Conservation (phyloP, 1,284 basidiomycete genomes). For the Austroboletus niveus region DNA sequence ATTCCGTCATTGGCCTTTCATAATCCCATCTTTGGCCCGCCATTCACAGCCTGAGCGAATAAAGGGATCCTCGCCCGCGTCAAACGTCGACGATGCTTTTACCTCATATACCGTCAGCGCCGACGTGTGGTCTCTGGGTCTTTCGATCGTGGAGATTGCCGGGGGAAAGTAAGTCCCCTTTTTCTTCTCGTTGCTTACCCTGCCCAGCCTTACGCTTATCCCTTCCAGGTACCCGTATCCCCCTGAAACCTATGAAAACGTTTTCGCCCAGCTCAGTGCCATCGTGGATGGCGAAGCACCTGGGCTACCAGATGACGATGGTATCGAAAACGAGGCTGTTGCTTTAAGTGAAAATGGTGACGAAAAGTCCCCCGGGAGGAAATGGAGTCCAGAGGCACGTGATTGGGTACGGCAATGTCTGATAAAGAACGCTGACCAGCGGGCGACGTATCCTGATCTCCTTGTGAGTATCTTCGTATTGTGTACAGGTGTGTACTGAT, state of each 20-base stretch:
- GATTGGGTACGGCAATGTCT: constrained; percentile 67
- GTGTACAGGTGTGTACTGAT: constrained; percentile 10
- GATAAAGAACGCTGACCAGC: constrained; percentile 71
- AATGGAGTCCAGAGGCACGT: constrained; percentile 41
- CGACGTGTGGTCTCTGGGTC: constrained; percentile 97
- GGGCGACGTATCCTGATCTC: constrained; percentile 86
- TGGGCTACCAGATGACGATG: constrained; percentile 59
- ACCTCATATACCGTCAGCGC: constrained; percentile 93
- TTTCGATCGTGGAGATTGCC: constrained; percentile 91
- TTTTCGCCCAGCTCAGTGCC: constrained; percentile 93
- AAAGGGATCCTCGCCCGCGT: constrained; percentile 79
- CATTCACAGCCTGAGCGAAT: constrained; percentile 83
- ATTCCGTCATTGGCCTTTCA: constrained; percentile 1
- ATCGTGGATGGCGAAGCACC: constrained; percentile 96
- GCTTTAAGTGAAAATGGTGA: constrained; percentile 31
- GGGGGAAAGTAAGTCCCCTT: constrained; percentile 53
- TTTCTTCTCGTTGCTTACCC: neutral
- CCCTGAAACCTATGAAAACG: constrained; percentile 97
- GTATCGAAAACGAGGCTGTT: constrained; percentile 24
- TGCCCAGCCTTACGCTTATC: constrained; percentile 2
- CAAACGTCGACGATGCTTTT: constrained; percentile 32
- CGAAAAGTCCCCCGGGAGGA: constrained; percentile 14
- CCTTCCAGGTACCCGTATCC: constrained; percentile 82
- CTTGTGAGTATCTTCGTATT: constrained; percentile 46
- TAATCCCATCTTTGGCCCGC: neutral